Base-by-base conservation (phyloP, 257 asterid genomes). In the Petunia secreta region DNA sequence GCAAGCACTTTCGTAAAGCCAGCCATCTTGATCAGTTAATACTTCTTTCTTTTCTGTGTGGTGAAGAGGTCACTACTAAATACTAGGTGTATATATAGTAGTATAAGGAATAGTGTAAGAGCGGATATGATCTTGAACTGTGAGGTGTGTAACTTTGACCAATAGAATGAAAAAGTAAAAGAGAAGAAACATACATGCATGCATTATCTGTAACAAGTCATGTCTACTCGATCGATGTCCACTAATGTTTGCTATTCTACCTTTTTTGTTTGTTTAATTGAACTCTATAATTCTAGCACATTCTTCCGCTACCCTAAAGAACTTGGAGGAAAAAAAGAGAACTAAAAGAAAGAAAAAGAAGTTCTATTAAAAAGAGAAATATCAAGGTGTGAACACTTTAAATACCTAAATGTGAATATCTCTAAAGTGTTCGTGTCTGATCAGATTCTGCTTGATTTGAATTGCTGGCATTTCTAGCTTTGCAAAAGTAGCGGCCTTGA, bases 381-480 rank as follows among this genome's bases (percentile, higher is more conserved):
- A 69, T 69, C 59, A 69, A 69, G 76, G 41, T 69, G 39, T 44
- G 76, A 8, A 8, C 76, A 43, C 75, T 67, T 43, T 67, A 67
- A 10, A 41, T 41, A 66, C 53, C 36, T 11, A 63, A 63, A 37
- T 11, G 38, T 63, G 13, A 63, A 64, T 38, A 64, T 64, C 10
- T 64, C 5, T 13, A 38, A 64, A 38, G 71, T 25, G 13, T 63
- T 38, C 10, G 48, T 37, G 25, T 63, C 71, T 13, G 48, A 13
- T 64, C 25, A 37, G 6, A 63, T 34, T 60, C 40, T 36, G 25
- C 25, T 25, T 7, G 6, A 37, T 11, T 37, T 63, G 9, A 57
- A 64, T 5, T 2, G 48, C 15, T 64, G 48, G 48, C 46, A 64
- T 38, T 64, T 64, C 71, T 64, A 64, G 15, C 71, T 43, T 67